Evolutionary conservation across 441 rosid genomes (phyloP).

Genomic region (Bocquillonia castaneifolia): DNA sequence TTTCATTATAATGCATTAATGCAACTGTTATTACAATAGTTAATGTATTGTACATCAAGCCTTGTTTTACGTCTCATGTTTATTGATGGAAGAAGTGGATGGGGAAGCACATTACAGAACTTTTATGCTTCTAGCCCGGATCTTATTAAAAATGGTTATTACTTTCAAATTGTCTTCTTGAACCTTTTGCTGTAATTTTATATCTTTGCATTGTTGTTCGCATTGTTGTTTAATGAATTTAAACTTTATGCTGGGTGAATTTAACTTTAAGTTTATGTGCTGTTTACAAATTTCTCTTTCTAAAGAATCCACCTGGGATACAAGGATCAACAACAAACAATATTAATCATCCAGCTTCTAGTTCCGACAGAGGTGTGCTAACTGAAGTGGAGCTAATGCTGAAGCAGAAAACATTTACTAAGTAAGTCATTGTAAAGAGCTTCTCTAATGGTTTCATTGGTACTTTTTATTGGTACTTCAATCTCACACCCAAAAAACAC

Average conservation of each 20-base stretch:
- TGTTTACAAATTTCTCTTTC: slow-evolving; percentile 23
- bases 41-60: no score
- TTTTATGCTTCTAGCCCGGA: no score
- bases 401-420: slow-evolving; percentile 61
- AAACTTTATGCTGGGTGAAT: neutral
- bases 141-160: no score
- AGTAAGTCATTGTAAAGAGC: slow-evolving; percentile 33
- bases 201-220: neutral
- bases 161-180: neutral
- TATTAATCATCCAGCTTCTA: slow-evolving; percentile 24
- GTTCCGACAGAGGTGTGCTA: slow-evolving; percentile 32
- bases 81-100: no score
- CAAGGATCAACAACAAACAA: slow-evolving; percentile 30
- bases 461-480: neutral
- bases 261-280: slow-evolving; percentile 18
- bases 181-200: neutral
- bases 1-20: no score
- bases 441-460: neutral
- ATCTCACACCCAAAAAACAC: neutral
- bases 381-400: slow-evolving; percentile 49
- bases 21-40: no score
- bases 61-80: no score
- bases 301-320: slow-evolving; percentile 32
- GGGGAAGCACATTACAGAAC: no score
- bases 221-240: neutral